Base-by-base conservation (phyloP, 164 flowering plant species). In the Tetracentron sinense region DNA sequence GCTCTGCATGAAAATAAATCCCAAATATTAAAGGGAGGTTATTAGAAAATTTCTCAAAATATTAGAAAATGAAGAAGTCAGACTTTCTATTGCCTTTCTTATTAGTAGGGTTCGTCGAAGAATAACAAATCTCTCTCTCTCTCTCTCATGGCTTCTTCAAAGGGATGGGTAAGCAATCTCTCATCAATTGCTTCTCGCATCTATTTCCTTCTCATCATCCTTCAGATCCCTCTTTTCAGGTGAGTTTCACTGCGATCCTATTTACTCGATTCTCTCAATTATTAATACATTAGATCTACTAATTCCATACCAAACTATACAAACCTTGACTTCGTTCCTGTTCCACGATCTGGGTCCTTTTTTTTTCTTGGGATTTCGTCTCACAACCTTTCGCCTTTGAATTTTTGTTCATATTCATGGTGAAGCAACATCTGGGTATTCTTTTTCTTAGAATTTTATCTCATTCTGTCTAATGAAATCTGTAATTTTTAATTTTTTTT, bases 141-240 rank as follows among this genome's bases (percentile, higher is more conserved):
- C 65, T 54, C 65, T 19, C 23, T 56, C 56, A 78, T 77, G 82
- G 75, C 75, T 62, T 66, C 83, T 27, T 65, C 81, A 6, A 81
- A 28, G 46, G 70, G 68, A 61, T 77, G 78, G 83, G 77, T 75
- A 12, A 58, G 57, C 67, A 58, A 65, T 31, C 30, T 79, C 20
- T 66, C 84, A 6, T 35, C 77, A 47, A 35, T 72, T 64, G 87
- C 92, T 58, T 80, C 85, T 31, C 68, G 66, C 19, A 5, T 79
- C 20, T 83, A 60, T 65, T 88, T 86, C 73, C 51, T 81, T 47
- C 57, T 90, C 70, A 83, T 90, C 48, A 63, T 90, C 68, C 67
- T 90, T 42, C 96, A 87, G 74, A 60, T 90, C 69, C 92, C 97
- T 31, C 87, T 90, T 51, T 90, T 90, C 85, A 84, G 92, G 97